phyloP scores from a whole-genome alignment of 2,329 filamentous ascomycete species.

The Fusarium dimerum region DNA sequence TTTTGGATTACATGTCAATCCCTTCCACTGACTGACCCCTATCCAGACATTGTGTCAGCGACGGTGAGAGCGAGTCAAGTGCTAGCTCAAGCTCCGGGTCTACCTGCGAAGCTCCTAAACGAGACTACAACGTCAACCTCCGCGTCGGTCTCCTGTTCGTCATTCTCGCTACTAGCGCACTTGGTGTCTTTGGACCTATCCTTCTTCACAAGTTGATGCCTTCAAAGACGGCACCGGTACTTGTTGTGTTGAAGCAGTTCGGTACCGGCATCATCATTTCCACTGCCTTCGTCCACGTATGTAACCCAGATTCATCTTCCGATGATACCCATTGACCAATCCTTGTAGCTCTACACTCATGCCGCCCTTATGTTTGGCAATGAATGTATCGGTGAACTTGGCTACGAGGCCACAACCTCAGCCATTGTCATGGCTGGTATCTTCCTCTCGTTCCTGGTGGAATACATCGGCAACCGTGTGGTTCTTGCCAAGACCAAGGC shows the following conservation, averaged over 20 bases:
- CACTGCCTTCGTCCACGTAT: conserved; percentile 68
- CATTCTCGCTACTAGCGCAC: conserved; percentile 65
- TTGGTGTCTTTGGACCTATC: conserved; percentile 71
- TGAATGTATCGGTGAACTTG: conserved; percentile 64
- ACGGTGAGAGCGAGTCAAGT: conserved; percentile 40
- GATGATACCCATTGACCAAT: not conserved
- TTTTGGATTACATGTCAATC: not conserved
- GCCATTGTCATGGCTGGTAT: conserved; percentile 74
- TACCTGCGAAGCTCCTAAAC: conserved; percentile 47
- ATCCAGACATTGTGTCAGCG: conserved; percentile 58
- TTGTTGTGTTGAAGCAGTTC: conserved; percentile 71
- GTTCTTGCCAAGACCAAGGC: conserved; percentile 42
- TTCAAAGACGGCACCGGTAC: conserved; percentile 48
- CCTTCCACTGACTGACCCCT: conserved; percentile 9
- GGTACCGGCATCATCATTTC: conserved; percentile 73
- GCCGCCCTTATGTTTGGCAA: conserved; percentile 72
- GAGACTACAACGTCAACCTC: conserved; percentile 67
- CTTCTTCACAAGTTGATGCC: conserved; percentile 60
- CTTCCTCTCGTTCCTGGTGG: conserved; percentile 71
- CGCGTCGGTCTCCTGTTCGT: conserved; percentile 73
- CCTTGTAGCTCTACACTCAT: conserved; percentile 67
- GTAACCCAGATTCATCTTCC: conserved; percentile 21
- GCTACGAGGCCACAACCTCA: conserved; percentile 69
- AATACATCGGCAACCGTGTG: conserved; percentile 65
- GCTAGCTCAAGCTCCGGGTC: conserved; percentile 25